These are phyloP conservation scores for Allium sativum DNA, from an alignment of 106 monocot species.

Conservation along the genomic window DNA sequence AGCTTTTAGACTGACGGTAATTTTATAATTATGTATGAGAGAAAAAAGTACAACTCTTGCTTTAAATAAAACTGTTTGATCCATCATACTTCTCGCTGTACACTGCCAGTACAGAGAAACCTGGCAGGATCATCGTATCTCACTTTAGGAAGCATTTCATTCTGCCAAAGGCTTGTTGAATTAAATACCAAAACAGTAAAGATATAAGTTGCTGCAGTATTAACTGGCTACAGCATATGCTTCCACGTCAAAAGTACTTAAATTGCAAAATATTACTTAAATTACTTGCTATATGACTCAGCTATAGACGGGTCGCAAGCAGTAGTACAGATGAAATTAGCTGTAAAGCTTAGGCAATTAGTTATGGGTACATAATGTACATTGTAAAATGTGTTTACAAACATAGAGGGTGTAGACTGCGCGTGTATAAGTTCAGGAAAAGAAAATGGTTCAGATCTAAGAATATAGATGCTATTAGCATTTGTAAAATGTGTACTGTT, in stretches of 20 bases:
- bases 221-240: neutral
- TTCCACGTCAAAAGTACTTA: neutral
- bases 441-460: neutral
- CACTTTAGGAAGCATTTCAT: slow-evolving; percentile 53
- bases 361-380: neutral
- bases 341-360: neutral
- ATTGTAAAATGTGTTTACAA: neutral
- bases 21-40: neutral
- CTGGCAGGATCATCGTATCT: slow-evolving; percentile 36
- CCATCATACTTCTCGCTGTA: slow-evolving; percentile 54
- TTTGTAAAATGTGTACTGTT: neutral
- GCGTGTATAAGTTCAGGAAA: neutral
- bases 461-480: neutral
- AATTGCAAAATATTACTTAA: neutral
- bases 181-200: slow-evolving; percentile 47
- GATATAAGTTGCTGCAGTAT: neutral
- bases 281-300: neutral
- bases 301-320: neutral
- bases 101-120: slow-evolving; percentile 62
- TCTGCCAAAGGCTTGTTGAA: slow-evolving; percentile 44
- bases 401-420: neutral
- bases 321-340: neutral
- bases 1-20: neutral
- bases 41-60: neutral
- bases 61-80: slow-evolving; percentile 18